A percentile compares a stretch with the other conserved stretches of the same genome.
phyloP scores from a whole-genome alignment of 306 rosid species.

The Cucumis melo region DNA sequence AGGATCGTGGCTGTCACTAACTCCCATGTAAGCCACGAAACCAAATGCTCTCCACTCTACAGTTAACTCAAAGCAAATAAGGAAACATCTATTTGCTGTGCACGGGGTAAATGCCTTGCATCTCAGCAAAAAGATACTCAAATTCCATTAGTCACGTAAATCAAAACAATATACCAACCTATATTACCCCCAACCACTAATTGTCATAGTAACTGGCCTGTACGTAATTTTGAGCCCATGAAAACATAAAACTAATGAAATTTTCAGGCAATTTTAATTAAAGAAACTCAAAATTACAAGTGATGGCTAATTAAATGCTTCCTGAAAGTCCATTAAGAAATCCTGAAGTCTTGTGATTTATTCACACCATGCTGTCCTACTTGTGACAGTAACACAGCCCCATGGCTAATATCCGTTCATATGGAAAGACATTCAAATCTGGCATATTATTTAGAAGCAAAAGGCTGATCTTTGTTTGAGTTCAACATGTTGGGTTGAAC shows the following conservation, averaged over 20 bases:
- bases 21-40: not conserved
- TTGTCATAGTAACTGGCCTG: not conserved
- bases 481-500: too few species aligned
- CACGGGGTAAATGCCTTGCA: not conserved
- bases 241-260: not conserved
- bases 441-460: not conserved
- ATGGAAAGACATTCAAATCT: not conserved
- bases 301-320: not conserved
- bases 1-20: not conserved
- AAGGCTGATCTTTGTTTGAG: not conserved
- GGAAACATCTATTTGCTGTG: not conserved
- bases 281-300: not conserved
- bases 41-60: not conserved
- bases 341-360: not conserved
- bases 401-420: not conserved
- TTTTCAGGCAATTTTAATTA: not conserved
- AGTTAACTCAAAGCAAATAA: not conserved
- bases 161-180: not conserved
- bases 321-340: not conserved
- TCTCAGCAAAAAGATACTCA: not conserved
- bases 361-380: not conserved
- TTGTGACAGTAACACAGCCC: not conserved
- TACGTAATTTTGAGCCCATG: not conserved
- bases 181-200: not conserved
- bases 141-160: not conserved